Evolutionary conservation across 1,284 basidiomycete genomes (phyloP), one percentile per base, ranked within the genome.

Genomic region (Schizophyllum commune): DNA sequence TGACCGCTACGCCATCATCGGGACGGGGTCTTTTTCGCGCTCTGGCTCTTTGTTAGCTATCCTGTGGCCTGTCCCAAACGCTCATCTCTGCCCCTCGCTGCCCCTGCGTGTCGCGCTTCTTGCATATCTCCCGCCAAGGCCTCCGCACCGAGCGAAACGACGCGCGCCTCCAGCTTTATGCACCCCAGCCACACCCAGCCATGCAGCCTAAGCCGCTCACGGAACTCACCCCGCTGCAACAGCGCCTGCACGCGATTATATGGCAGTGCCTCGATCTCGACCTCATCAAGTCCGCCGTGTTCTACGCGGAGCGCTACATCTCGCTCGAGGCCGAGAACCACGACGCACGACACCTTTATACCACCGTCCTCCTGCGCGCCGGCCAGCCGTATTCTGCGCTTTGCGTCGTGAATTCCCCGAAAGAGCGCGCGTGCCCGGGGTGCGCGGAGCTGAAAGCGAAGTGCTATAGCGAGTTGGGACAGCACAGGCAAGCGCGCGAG

Each of bases 331-430:
- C 78, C 66, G 73, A 75, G 52, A 87, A 86, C 70, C 92, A 94
- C 71, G 91, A 93, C 72, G 85, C 90, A 65, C 83, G 90, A 60
- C 92, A 95, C 76, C 80, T 94, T 33, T 91, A 92, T 76, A 90
- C 92, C 65, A 86, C 84, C 54, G 83, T 88, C 52, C 83, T 94
- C 61, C 79, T 96, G 56, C 83, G 82, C 11, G 80, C 86, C 65
- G 84, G 83, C 55, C 89, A 92, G 70, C 81, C 87, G 2, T 89
- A 92, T 71, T 89, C 91, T 5, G 92, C 92, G 0, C 74, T 92
- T 27, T 78, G 83, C 68, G 77, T 92, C 51, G 89, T 92, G 61
- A 84, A 86, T 70, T 68, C 81, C 60, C 77, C 83, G 17, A 70
- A 75, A 65, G 83, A 83, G 61, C 75, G 77, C 63, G 79, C 78